A percentile compares a stretch with the other conserved stretches of the same genome.
Conservation (phyloP, 2,329 filamentous ascomycete genomes). For the Fusarium illudens region DNA sequence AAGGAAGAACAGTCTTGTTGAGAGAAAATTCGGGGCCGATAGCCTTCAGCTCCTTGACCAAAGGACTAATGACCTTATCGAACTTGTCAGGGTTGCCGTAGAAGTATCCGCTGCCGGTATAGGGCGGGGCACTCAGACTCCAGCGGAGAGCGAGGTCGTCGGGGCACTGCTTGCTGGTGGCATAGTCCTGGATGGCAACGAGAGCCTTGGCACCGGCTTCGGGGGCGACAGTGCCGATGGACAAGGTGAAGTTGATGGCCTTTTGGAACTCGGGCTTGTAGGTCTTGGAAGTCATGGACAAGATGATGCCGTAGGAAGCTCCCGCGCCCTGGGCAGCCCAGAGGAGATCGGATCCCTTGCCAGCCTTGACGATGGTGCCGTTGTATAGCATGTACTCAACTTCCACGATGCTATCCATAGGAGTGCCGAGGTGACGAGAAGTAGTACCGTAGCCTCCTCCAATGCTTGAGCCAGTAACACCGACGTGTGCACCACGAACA, state of each 20-base stretch:
- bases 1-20: slow-evolving; percentile 31
- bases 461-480: slow-evolving; percentile 35
- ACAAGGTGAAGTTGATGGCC: slow-evolving; percentile 36
- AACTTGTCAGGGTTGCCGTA: slow-evolving; percentile 37
- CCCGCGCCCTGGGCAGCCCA: slow-evolving; percentile 39
- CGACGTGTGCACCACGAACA: slow-evolving; percentile 37
- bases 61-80: slow-evolving; percentile 24
- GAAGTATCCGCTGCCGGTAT: slow-evolving; percentile 35
- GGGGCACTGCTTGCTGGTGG: slow-evolving; percentile 18
- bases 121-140: slow-evolving; percentile 24
- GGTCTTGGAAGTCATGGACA: slow-evolving; percentile 38
- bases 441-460: slow-evolving; percentile 38
- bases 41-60: slow-evolving; percentile 17
- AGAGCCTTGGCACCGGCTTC: slow-evolving; percentile 30
- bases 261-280: slow-evolving; percentile 31
- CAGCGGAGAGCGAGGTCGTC: slow-evolving; percentile 39
- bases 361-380: slow-evolving; percentile 36
- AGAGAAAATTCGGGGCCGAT: slow-evolving; percentile 18
- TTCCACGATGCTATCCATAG: slow-evolving; percentile 35
- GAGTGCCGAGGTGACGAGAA: slow-evolving; percentile 26
- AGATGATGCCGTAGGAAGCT: slow-evolving; percentile 35
- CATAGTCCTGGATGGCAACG: slow-evolving; percentile 36
- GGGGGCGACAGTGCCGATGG: slow-evolving; percentile 18
- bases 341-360: slow-evolving; percentile 32
- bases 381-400: slow-evolving; percentile 41